Conservation (phyloP, 2,329 filamentous ascomycete species). For the Fusarium equiseti region DNA sequence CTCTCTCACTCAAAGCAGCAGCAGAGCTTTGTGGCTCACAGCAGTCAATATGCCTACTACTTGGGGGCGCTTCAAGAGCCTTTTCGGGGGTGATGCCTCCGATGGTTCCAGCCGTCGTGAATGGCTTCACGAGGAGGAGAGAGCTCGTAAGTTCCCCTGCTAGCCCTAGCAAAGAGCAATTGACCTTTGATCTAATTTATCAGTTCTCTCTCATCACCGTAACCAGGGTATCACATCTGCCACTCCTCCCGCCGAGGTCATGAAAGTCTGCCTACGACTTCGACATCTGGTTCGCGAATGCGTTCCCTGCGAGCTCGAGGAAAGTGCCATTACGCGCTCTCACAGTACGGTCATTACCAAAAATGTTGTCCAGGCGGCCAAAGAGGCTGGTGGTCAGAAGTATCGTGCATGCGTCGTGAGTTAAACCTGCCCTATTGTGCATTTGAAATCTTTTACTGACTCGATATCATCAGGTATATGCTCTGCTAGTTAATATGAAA, state of each 20-base stretch:
- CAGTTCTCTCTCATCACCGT: constrained; percentile 75
- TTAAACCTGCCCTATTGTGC: neutral
- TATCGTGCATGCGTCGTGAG: constrained; percentile 78
- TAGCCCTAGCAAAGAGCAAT: neutral
- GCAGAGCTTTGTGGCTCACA: constrained; percentile 16
- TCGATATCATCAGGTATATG: constrained; percentile 66
- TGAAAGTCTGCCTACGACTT: constrained; percentile 87
- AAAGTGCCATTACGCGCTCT: constrained; percentile 77
- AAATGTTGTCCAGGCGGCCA: constrained; percentile 83
- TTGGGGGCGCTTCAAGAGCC: constrained; percentile 50
- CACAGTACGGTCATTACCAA: constrained; percentile 88
- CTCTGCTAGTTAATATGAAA: constrained; percentile 76
- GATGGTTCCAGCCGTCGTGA: constrained; percentile 48
- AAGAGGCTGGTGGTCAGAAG: constrained; percentile 81
- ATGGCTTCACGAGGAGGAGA: constrained; percentile 59
- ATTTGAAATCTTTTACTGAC: constrained; percentile 1
- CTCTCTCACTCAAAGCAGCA: neutral
- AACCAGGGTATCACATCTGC: constrained; percentile 72
- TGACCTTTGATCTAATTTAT: constrained; percentile 2
- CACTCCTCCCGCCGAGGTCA: constrained; percentile 83
- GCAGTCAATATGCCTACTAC: constrained; percentile 36
- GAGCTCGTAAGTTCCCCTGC: constrained; percentile 55
- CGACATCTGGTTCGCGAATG: constrained; percentile 92
- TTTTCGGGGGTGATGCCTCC: constrained; percentile 43
- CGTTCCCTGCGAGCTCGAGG: constrained; percentile 89